Conservation (phyloP, 305 asterid species). For the Fraxinus dipetala region DNA sequence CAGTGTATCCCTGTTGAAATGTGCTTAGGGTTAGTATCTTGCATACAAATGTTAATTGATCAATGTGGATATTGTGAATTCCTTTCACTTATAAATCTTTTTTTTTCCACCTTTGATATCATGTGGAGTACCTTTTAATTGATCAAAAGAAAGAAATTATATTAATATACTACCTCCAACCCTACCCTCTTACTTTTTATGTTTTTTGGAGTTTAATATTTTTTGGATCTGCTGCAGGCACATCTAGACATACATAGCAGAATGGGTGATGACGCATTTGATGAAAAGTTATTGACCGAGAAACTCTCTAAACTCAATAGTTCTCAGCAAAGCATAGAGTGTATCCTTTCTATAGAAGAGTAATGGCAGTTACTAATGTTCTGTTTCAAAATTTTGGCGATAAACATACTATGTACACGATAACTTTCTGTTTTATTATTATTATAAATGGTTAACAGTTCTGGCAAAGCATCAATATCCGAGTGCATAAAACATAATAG, state of each 20-base stretch:
- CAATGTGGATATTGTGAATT: not conserved
- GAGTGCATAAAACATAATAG: not conserved
- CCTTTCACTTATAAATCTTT: not conserved
- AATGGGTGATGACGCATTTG: slow-evolving; percentile 66
- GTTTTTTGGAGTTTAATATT: not conserved
- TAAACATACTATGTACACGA: not conserved
- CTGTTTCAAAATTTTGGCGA: not conserved
- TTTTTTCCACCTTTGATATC: not conserved
- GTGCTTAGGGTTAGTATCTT: not conserved
- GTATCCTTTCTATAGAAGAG: slow-evolving; percentile 61
- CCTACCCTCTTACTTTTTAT: not conserved
- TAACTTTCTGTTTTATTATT: not conserved
- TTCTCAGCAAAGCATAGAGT: slow-evolving; percentile 84
- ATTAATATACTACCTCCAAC: not conserved
- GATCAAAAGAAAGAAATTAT: not conserved
- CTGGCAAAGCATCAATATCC: slow-evolving; percentile 3
- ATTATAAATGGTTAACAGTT: not conserved
- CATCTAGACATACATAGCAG: slow-evolving; percentile 15
- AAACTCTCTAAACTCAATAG: slow-evolving; percentile 80
- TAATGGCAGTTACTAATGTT: not conserved
- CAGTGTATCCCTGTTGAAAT: not conserved
- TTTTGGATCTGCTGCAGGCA: slow-evolving; percentile 30
- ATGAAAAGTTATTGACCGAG: slow-evolving; percentile 60
- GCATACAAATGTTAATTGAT: not conserved
- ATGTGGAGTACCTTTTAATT: not conserved